phyloP scores from a whole-genome alignment of 495 filamentous ascomycete genomes.

The Penicillium silybi region DNA sequence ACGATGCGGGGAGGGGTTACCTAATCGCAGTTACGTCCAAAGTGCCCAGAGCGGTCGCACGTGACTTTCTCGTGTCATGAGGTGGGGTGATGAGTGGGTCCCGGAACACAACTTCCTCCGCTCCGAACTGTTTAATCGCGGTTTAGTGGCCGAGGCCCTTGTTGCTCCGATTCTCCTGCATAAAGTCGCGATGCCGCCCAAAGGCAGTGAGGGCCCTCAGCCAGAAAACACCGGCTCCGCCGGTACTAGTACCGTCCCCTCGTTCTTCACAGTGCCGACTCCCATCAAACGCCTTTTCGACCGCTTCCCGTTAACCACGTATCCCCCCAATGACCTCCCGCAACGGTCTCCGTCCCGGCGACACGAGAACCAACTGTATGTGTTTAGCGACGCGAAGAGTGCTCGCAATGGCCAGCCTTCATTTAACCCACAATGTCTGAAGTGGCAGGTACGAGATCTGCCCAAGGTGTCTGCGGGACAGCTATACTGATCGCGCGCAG shows the following conservation, averaged over 20 bases:
- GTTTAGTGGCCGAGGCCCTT: constrained; percentile 6
- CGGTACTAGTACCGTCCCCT: constrained; percentile 8
- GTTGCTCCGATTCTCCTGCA: constrained; percentile 2
- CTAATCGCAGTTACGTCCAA: neutral
- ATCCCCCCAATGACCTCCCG: constrained; percentile 76
- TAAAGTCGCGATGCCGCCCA: constrained; percentile 32
- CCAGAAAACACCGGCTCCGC: constrained; percentile 9
- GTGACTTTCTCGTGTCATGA: neutral
- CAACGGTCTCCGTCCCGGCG: constrained; percentile 49
- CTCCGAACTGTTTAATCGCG: neutral
- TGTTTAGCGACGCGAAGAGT: constrained; percentile 68
- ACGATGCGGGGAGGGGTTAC: constrained; percentile 9
- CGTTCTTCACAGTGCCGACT: constrained; percentile 64
- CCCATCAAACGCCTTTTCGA: constrained; percentile 81
- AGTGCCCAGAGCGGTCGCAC: neutral
- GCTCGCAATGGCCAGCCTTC: constrained; percentile 63
- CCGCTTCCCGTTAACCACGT: constrained; percentile 70
- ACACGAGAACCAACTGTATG: constrained; percentile 61
- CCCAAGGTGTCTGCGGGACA: neutral
- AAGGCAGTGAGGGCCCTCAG: constrained; percentile 23
- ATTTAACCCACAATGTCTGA: constrained; percentile 91
- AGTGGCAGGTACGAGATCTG: constrained; percentile 77
- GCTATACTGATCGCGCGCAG: constrained; percentile 40
- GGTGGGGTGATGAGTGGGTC: neutral
- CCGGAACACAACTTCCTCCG: neutral